Conservation (phyloP, 805 yeast species). For the Blastobotrys parvus region DNA sequence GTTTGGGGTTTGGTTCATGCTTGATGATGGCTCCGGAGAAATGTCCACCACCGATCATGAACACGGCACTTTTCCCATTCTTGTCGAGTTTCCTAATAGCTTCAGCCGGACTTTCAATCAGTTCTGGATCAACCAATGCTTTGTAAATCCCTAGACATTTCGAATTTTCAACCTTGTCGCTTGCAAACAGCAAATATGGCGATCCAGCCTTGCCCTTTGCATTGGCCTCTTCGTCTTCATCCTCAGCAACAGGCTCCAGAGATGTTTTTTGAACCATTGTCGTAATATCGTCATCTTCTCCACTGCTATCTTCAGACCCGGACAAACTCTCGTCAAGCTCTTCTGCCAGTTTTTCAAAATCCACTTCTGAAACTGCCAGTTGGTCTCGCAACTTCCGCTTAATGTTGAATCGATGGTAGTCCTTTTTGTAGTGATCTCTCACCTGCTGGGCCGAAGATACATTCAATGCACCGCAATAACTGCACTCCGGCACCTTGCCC, state of each 20-base stretch:
- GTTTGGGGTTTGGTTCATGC: constrained; percentile 43
- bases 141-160: constrained; percentile 64
- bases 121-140: constrained; percentile 40
- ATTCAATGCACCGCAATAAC: constrained; percentile 11
- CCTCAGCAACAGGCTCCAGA: constrained; percentile 7
- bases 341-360: constrained; percentile 49
- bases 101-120: constrained; percentile 43
- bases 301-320: constrained; percentile 41
- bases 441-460: constrained; percentile 2
- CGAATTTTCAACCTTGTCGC: constrained; percentile 35
- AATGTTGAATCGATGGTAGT: constrained; percentile 49
- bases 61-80: constrained; percentile 50
- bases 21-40: constrained; percentile 92
- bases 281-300: constrained; percentile 20
- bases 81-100: constrained; percentile 35
- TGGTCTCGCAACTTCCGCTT: constrained; percentile 43
- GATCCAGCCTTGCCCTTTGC: constrained; percentile 33
- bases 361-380: constrained; percentile 41
- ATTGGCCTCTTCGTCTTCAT: neutral
- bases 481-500: constrained; percentile 6
- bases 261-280: constrained; percentile 3
- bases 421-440: constrained; percentile 46
- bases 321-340: constrained; percentile 42
- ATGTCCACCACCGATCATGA: constrained; percentile 97
- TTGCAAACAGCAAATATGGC: constrained; percentile 54